Percentiles rank a stretch among this genome's conserved stretches.
Conservation (phyloP, 2,329 filamentous ascomycete genomes). For the Calcarisporium arbuscula region DNA sequence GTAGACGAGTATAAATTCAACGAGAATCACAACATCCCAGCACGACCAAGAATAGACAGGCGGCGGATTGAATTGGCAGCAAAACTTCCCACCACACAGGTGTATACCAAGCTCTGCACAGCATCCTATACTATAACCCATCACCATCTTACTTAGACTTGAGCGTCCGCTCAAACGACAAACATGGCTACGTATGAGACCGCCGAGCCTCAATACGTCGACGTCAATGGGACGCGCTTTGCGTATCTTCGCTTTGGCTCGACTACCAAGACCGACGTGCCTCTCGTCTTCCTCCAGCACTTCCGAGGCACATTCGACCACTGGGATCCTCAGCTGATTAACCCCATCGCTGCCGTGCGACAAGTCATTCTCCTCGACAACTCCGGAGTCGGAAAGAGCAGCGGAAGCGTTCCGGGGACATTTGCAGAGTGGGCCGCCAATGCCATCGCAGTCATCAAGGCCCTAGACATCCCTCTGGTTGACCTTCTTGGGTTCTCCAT, state of each 20-base stretch:
- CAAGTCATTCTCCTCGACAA: not conserved
- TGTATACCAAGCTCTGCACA: too few species aligned
- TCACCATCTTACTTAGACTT: not conserved
- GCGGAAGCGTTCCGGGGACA: not conserved
- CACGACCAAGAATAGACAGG: too few species aligned
- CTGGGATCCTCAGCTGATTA: constrained; percentile 1
- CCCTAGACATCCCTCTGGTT: constrained; percentile 1
- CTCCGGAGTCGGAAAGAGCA: not conserved
- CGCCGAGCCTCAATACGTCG: constrained; percentile 4
- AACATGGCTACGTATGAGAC: constrained; percentile 4
- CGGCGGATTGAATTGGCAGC: too few species aligned
- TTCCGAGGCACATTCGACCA: constrained; percentile 3
- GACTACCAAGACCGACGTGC: not conserved
- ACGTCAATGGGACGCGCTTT: constrained; percentile 3
- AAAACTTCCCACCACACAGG: too few species aligned
- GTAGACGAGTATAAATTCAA: too few species aligned
- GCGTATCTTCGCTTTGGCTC: constrained; percentile 5
- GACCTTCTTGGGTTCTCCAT: constrained; percentile 4
- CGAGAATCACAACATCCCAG: too few species aligned
- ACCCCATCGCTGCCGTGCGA: not conserved
- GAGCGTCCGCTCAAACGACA: not conserved
- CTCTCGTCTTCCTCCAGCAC: constrained; percentile 1
- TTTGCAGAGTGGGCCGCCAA: constrained; percentile 3
- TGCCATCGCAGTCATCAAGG: not conserved
- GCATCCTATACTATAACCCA: too few species aligned